Base-by-base conservation (phyloP, 257 asterid genomes). In the Eustoma russellianum region DNA sequence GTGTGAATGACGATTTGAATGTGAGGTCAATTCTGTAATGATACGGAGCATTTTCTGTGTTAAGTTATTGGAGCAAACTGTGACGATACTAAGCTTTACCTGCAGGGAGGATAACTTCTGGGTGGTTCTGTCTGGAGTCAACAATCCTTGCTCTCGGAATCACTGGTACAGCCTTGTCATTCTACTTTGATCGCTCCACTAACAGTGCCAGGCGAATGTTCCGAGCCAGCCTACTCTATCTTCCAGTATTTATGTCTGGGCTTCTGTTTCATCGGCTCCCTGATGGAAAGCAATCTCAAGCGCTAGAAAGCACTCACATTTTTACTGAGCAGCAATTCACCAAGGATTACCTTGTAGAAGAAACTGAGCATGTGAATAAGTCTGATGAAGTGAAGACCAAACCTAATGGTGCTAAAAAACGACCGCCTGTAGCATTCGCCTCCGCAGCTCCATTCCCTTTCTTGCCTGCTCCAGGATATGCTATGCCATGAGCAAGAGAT, bases 171-270 rank as follows among this genome's bases (percentile, higher is more conserved):
- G 97, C 98, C 43, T 56, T 65, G 12, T 66, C 85, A 30, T 92
- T 92, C 74, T 73, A 69, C 68, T 38, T 56, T 12, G 82, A 85
- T 64, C 86, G 98, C 15, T 82, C 86, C 9, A 69, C 80, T 33
- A 68, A 74, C 38, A 83, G 56, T 56, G 98, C 98, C 10, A 70
- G 95, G 73, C 81, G 81, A 64, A 87, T 92, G 98, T 92, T 92
- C 77, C 97, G 76, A 51, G 94, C 93, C 46, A 88, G 95, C 82
- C 94, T 92, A 41, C 83, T 92, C 4, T 92, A 92, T 70, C 95
- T 88, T 46, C 97, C 98, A 0, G 97, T 88, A 45, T 92, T 92
- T 64, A 92, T 92, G 99, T 80, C 95, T 13, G 99, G 99, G 17
- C 95, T 92, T 53, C 70, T 88, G 43, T 52, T 83, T 61, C 99